Base-by-base conservation (phyloP, 2,329 filamentous ascomycete genomes). In the Pseudogymnoascus sp. region DNA sequence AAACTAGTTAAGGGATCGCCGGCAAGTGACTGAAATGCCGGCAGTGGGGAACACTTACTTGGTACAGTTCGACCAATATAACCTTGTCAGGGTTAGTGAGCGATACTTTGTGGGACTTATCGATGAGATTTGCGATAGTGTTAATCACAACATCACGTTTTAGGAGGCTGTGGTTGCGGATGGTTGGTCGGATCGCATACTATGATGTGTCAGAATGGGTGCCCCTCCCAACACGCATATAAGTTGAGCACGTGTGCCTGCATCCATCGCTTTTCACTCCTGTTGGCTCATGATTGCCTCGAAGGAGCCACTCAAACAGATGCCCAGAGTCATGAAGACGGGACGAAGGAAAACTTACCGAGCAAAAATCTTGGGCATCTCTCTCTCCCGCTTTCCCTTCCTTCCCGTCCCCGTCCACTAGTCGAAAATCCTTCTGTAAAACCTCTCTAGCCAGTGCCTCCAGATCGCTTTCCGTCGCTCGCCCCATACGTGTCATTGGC, bases 131-230 rank as follows among this genome's bases (percentile, higher is more conserved):
- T 4, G 89, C 66, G 37, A 72, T 12, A 62, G 65, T 28, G 71
- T 87, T 83, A 72, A 94, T 93, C 57, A 93, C 79, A 16, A 77
- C 77, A 65, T 86, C 82, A 62, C 89, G 82, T 66, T 82, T 87
- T 63, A 93, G 78, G 3, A 79, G 79, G 66, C 79, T 86, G 73
- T 92, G 86, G 68, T 89, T 90, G 61, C 90, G 85, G 64, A 90
- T 83, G 12, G 83, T 88, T n/a, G 87, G 84, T 47, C 90, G 84
- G 66, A 95, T 92, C n/a, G 89, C 90, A 74, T 91, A 94, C 89
- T 93, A 64, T 28, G 22, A 37, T 54, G 47, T 32, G 47, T 54
- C 47, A 54, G 47, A 12, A 32, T 54, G 20, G 3, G 12, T 32
- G 9, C 6, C 25, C 28, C 43, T 16, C 22, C 22, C 22, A 47